Evolutionary conservation across 176 grass and related monocot genomes (phyloP), one percentile per base, ranked within the genome.

Genomic region (Carex scoparia): DNA sequence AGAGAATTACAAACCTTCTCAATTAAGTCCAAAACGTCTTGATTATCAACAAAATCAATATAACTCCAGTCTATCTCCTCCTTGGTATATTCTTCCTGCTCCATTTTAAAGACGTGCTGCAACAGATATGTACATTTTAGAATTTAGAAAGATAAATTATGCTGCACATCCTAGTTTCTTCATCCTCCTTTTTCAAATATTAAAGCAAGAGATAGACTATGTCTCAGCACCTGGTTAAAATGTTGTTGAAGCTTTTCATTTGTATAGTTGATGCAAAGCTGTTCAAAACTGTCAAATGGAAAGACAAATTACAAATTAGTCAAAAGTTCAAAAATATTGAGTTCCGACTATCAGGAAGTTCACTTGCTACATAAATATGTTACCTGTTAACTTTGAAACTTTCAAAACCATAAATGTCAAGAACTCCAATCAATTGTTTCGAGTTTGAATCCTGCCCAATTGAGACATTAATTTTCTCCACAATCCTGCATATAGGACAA

Each of bases 41-140:
- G 93, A 87, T 99, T 99, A 89, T 99, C 97, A 89, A 99, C 88
- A 91, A 99, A 99, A 54, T 99, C 97, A 53, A 99, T 99, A 84
- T 99, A 99, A 92, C 97, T 99, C 97, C 97, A 99, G 87, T 99
- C 54, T 86, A 99, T 99, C 87, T 92, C 93, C 87, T 99, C 97
- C 83, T 91, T 96, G 27, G 97, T 92, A 86, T 95, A 99, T 75
- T 99, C 95, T 77, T 98, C 95, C 85, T 98, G 95, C 87, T 98
- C 95, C 95, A 98, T 98, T 98, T 98, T 98, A 88, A 98, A 98
- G 28, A 98, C 95, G 87, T 98, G 95, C 95, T 98, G 89, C 84
- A 90, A 66, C 63, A 42, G 83, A 76, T 86, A 58, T 71, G 30
- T 42, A 76, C 33, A 86, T 65, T 46, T 84, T 84, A 87, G 83